Conservation (phyloP, 108 stramenopile genomes). For the Licmophora abbreviata region DNA sequence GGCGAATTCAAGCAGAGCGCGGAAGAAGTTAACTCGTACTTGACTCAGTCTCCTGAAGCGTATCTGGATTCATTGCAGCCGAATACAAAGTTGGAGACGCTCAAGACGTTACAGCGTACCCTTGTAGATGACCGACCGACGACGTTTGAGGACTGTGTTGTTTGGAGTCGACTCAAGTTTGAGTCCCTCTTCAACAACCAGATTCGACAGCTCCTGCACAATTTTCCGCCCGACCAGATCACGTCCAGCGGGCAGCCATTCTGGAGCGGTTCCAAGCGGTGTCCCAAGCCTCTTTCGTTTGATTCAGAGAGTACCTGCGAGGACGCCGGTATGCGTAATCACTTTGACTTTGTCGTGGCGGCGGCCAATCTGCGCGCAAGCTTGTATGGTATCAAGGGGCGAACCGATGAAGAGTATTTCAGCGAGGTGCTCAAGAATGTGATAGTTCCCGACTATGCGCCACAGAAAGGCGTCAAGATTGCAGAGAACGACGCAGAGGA, state of each 20-base stretch:
- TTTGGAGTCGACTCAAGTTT: slow-evolving; percentile 93
- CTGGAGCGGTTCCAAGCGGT: slow-evolving; percentile 94
- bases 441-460: slow-evolving; percentile 91
- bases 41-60: slow-evolving; percentile 66
- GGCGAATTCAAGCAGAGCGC: slow-evolving; percentile 93
- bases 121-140: slow-evolving; percentile 84
- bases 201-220: slow-evolving; percentile 91
- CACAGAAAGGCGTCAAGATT: slow-evolving; percentile 94
- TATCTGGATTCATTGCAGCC: slow-evolving; percentile 77
- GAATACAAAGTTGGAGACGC: slow-evolving; percentile 86
- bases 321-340: slow-evolving; percentile 86
- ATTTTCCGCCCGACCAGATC: slow-evolving; percentile 92
- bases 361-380: slow-evolving; percentile 92
- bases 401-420: slow-evolving; percentile 76
- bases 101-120: slow-evolving; percentile 66
- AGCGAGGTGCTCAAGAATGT: slow-evolving; percentile 66
- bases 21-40: slow-evolving; percentile 92
- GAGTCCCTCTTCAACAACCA: slow-evolving; percentile 91
- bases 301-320: slow-evolving; percentile 71
- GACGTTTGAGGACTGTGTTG: slow-evolving; percentile 90
- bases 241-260: slow-evolving; percentile 89
- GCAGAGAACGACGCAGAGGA: slow-evolving; percentile 92
- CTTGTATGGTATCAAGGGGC: slow-evolving; percentile 86
- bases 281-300: slow-evolving; percentile 86
- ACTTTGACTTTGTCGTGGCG: slow-evolving; percentile 89